These are phyloP conservation scores for Cystobasidiaceae sp. DNA, from an alignment of 1,284 basidiomycete genomes.

Conservation along the genomic window DNA sequence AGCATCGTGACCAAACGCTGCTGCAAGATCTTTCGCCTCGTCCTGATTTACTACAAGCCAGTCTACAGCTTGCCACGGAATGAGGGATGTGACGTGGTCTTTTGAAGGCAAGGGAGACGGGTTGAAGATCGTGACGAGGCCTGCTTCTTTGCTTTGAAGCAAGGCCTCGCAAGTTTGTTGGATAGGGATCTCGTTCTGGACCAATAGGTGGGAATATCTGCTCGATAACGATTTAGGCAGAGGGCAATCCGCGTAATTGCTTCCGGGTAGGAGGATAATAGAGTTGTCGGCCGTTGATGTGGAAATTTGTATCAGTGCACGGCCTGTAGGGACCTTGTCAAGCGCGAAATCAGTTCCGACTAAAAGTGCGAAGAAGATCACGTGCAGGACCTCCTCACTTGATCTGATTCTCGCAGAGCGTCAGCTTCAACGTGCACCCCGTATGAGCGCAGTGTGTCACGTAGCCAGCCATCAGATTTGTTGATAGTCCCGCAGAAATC, in stretches of 20 bases:
- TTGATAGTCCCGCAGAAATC: constrained; percentile 29
- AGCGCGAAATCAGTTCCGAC: too few species aligned
- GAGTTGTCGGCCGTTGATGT: constrained; percentile 50
- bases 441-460: constrained; percentile 41
- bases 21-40: constrained; percentile 4
- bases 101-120: constrained; percentile 54
- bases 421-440: constrained; percentile 46
- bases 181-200: constrained; percentile 58
- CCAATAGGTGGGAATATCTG: constrained; percentile 50
- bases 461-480: constrained; percentile 40
- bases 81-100: constrained; percentile 48
- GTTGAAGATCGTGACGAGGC: constrained; percentile 52
- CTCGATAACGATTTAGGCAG: constrained; percentile 15
- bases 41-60: constrained; percentile 55
- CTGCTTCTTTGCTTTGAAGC: constrained; percentile 38
- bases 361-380: not conserved
- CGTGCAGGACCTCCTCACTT: not conserved
- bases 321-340: constrained; percentile 46
- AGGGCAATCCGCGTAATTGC: constrained; percentile 15
- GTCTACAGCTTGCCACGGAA: constrained; percentile 49
- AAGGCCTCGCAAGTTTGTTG: constrained; percentile 50
- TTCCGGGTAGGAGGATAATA: constrained; percentile 40
- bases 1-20: not conserved
- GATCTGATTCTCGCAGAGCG: constrained; percentile 42
- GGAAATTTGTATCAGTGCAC: constrained; percentile 51